phyloP scores from a whole-genome alignment of 2,329 filamentous ascomycete species.

The Ophiostoma australiae region DNA sequence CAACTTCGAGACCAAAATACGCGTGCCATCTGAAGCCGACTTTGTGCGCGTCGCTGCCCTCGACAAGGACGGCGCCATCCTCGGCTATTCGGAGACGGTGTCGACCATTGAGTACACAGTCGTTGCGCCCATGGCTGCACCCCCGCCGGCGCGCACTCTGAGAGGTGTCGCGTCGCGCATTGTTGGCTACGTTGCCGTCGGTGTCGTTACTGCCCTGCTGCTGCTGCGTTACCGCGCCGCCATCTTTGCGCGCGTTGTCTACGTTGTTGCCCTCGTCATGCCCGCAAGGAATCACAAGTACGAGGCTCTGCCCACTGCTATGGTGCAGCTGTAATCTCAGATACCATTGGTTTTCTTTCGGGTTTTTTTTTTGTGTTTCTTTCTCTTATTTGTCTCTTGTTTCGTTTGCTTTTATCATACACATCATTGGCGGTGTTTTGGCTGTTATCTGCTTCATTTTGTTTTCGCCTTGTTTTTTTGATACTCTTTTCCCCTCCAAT shows the following conservation, averaged over 20 bases:
- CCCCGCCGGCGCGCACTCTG: slow-evolving; percentile 3
- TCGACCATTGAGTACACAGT: slow-evolving; percentile 15
- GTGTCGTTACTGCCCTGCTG: background rate
- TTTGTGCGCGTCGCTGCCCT: slow-evolving; percentile 18
- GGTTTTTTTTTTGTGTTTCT: background rate
- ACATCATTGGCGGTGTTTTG: background rate
- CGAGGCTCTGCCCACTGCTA: slow-evolving; percentile 17
- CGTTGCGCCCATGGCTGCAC: slow-evolving; percentile 15
- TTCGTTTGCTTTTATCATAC: background rate
- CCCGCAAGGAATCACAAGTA: slow-evolving; percentile 12
- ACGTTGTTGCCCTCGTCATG: background rate
- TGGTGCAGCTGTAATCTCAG: background rate
- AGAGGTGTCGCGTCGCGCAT: background rate
- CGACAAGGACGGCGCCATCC: slow-evolving; percentile 2
- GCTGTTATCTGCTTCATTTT: background rate
- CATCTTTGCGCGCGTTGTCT: background rate
- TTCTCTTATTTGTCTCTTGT: background rate
- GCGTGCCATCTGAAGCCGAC: background rate
- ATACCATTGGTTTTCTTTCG: background rate
- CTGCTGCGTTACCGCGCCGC: slow-evolving; percentile 4
- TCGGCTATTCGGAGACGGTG: slow-evolving; percentile 11
- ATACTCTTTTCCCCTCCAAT: background rate
- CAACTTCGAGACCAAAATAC: slow-evolving; percentile 6
- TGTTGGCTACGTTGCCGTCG: background rate
- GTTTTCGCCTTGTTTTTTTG: background rate